These are phyloP conservation scores for Phialocephala sp. DNA, from an alignment of 2,329 filamentous ascomycete species.

Conservation along the genomic window DNA sequence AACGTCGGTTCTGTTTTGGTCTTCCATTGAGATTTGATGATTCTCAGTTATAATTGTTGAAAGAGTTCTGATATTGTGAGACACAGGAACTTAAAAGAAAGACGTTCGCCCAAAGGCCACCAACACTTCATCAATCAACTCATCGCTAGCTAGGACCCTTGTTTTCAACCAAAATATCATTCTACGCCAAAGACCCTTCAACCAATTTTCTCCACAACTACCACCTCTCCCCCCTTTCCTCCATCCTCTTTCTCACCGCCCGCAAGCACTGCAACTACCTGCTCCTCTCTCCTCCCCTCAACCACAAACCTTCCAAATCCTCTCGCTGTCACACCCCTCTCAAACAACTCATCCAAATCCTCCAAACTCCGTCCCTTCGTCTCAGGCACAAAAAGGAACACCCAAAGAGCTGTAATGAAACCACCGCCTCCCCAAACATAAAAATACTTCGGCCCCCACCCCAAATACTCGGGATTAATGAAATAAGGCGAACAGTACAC, in stretches of 20 bases:
- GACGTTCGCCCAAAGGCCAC: too few relatives aligned
- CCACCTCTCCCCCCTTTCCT: neutral
- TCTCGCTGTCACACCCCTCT: neutral
- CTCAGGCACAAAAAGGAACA: conserved; percentile 16
- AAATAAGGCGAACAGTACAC: conserved; percentile 23
- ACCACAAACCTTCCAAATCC: neutral
- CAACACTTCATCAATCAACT: too few relatives aligned
- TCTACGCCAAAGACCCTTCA: neutral
- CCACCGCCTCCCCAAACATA: neutral
- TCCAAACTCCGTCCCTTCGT: conserved; percentile 20
- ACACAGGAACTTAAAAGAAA: too few relatives aligned
- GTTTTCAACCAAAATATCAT: too few relatives aligned
- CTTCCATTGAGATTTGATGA: too few relatives aligned
- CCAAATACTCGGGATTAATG: conserved; percentile 12
- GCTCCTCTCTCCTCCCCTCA: neutral
- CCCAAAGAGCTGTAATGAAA: neutral
- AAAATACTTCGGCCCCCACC: conserved; percentile 2
- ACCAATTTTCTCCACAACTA: neutral
- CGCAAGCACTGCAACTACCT: neutral
- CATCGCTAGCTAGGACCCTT: too few relatives aligned
- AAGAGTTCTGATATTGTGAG: too few relatives aligned
- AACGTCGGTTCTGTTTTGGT: too few relatives aligned
- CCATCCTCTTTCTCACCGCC: neutral
- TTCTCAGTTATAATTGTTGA: too few relatives aligned
- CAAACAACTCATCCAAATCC: conserved; percentile 20